Percentiles rank a stretch among this genome's conserved stretches.
Evolutionary conservation across 208 protist species (phyloP).

Genomic region (Trypanosoma theileri): DNA sequence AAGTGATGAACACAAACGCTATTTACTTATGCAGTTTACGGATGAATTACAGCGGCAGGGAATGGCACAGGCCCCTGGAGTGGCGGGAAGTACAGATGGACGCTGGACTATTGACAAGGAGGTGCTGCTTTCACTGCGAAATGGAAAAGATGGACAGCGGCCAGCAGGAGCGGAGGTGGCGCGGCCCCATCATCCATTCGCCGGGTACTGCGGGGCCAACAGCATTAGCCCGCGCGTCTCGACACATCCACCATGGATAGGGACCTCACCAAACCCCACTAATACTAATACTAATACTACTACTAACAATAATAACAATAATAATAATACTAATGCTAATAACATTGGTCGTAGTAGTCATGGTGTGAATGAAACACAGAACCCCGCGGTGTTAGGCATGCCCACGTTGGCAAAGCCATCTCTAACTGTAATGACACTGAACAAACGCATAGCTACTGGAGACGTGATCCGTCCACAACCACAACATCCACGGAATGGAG

Average conservation of each 20-base stretch:
- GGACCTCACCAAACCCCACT: constrained; percentile 19
- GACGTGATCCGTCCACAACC: constrained; percentile 29
- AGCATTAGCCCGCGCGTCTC: constrained; percentile 9
- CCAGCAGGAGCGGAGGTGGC: constrained; percentile 24
- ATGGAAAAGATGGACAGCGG: constrained; percentile 23
- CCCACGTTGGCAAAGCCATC: not conserved
- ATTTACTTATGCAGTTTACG: constrained; percentile 27
- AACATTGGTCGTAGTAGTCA: constrained; percentile 1
- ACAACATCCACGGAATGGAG: constrained; percentile 22
- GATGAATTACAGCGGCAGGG: constrained; percentile 21
- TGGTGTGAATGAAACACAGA: not conserved
- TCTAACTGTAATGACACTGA: constrained; percentile 18
- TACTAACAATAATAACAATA: not conserved
- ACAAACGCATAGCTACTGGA: constrained; percentile 14
- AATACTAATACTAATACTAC: not conserved
- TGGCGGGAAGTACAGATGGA: constrained; percentile 33
- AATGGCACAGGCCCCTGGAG: not conserved
- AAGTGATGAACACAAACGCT: constrained; percentile 24
- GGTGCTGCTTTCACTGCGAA: constrained; percentile 64
- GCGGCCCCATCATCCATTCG: constrained; percentile 30
- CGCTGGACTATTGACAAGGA: constrained; percentile 84
- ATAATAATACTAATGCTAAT: constrained; percentile 5
- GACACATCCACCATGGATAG: constrained; percentile 15
- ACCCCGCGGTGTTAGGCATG: not conserved
- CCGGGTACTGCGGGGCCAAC: constrained; percentile 7